phyloP scores from a whole-genome alignment of 2,329 filamentous ascomycete species.

The Penicillium paneum region DNA sequence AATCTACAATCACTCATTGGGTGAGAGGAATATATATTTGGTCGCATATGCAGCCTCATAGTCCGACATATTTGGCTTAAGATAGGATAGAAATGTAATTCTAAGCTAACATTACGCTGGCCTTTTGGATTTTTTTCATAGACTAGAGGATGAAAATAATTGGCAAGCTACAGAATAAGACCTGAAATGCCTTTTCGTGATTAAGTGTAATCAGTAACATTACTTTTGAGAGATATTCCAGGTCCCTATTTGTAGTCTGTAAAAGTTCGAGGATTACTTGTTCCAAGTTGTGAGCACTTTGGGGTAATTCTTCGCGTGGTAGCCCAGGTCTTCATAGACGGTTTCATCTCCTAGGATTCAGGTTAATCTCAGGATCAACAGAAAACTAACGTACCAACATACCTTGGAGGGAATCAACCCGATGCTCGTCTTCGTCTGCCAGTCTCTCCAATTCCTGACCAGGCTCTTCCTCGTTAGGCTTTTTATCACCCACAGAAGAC shows the following conservation, averaged over 20 bases:
- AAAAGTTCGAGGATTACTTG: neutral
- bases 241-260: neutral
- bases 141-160: neutral
- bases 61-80: no score
- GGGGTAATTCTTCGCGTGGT: slow-evolving; percentile 63
- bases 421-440: slow-evolving; percentile 69
- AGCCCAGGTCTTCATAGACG: slow-evolving; percentile 57
- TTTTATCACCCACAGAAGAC: slow-evolving; percentile 43
- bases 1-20: neutral
- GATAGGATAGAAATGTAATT: no score
- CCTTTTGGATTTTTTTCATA: neutral
- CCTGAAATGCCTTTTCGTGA: neutral
- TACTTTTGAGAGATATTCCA: neutral
- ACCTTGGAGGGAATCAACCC: slow-evolving; percentile 61
- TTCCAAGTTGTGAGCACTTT: slow-evolving; percentile 62
- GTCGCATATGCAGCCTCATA: neutral
- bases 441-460: slow-evolving; percentile 70
- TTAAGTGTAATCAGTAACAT: neutral
- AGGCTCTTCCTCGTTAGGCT: slow-evolving; percentile 59
- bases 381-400: slow-evolving; percentile 10
- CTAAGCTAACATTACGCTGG: no score
- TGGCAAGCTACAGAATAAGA: neutral
- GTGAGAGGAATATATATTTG: neutral
- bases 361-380: neutral
- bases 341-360: slow-evolving; percentile 52